phyloP scores from a whole-genome alignment of 2,329 filamentous ascomycete species.

The Arthrobotrys sphaeroides region DNA sequence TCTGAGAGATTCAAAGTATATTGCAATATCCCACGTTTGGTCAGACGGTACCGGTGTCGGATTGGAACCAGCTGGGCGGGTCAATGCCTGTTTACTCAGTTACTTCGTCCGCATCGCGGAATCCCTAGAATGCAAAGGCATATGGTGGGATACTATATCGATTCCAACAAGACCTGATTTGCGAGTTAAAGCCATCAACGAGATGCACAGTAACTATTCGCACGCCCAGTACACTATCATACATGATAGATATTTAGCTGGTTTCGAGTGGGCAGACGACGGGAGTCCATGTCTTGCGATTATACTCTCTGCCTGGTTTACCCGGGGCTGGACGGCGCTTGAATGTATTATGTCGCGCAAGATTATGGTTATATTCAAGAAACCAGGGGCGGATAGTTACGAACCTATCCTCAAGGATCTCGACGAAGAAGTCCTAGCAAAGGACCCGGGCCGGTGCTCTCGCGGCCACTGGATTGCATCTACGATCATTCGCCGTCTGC shows the following conservation, averaged over 20 bases:
- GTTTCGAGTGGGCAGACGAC: slow-evolving; percentile 55
- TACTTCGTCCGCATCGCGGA: slow-evolving; percentile 55
- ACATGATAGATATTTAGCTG: slow-evolving; percentile 53
- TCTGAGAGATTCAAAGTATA: neutral
- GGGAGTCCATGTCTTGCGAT: slow-evolving; percentile 56
- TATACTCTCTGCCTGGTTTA: slow-evolving; percentile 58
- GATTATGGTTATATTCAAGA: slow-evolving; percentile 53
- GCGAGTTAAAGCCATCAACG: slow-evolving; percentile 53
- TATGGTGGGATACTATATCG: slow-evolving; percentile 60
- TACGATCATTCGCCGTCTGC: slow-evolving; percentile 25
- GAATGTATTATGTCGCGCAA: slow-evolving; percentile 54
- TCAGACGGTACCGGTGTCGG: slow-evolving; percentile 58
- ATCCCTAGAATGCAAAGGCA: slow-evolving; percentile 54
- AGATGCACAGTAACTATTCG: slow-evolving; percentile 59
- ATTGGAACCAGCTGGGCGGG: slow-evolving; percentile 48
- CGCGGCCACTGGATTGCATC: slow-evolving; percentile 42
- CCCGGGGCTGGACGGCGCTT: slow-evolving; percentile 57
- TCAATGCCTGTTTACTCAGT: slow-evolving; percentile 58
- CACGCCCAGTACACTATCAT: slow-evolving; percentile 55
- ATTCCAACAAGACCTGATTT: slow-evolving; percentile 54
- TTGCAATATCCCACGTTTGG: slow-evolving; percentile 60
- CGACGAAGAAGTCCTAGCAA: slow-evolving; percentile 37
- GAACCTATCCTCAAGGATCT: slow-evolving; percentile 47
- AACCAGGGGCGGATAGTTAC: neutral
- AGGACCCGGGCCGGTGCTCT: neutral